Conservation (phyloP, 2,329 filamentous ascomycete species). For the Penicillium griseofulvum region DNA sequence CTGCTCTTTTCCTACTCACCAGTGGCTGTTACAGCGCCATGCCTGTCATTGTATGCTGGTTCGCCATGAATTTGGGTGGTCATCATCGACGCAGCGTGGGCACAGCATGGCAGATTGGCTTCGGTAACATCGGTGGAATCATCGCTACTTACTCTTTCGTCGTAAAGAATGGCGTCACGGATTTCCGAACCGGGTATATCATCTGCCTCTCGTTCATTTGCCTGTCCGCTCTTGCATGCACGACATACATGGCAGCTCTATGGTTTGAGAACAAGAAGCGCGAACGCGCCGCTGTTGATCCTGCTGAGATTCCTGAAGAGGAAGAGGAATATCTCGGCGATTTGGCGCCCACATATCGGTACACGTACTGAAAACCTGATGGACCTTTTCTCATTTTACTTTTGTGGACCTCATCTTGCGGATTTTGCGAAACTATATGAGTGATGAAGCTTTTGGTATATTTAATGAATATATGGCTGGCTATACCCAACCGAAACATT, state of each 20-base stretch:
- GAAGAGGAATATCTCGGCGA: conserved; percentile 42
- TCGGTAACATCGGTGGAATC: conserved; percentile 76
- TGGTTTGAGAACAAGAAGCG: conserved; percentile 43
- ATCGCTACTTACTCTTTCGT: conserved; percentile 72
- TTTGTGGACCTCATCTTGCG: neutral
- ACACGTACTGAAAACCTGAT: conserved; percentile 29
- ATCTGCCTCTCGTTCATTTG: conserved; percentile 74
- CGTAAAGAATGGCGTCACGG: conserved; percentile 60
- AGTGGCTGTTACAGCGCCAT: conserved; percentile 82
- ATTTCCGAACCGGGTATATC: conserved; percentile 69
- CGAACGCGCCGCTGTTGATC: conserved; percentile 29
- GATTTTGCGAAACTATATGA: neutral
- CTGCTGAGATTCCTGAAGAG: conserved; percentile 26
- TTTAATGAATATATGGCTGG: neutral
- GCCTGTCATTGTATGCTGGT: conserved; percentile 83
- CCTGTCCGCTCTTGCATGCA: conserved; percentile 58
- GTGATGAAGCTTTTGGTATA: neutral
- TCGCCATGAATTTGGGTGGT: conserved; percentile 73
- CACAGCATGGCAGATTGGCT: conserved; percentile 73
- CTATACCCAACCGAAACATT: neutral
- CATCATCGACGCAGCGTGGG: conserved; percentile 70
- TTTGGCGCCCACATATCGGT: conserved; percentile 43
- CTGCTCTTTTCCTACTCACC: conserved; percentile 75
- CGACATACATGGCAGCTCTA: conserved; percentile 38
- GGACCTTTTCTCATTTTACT: neutral